Percentiles rank a stretch among this genome's conserved stretches.
Conservation (phyloP, 306 rosid genomes). For the Senna tora region DNA sequence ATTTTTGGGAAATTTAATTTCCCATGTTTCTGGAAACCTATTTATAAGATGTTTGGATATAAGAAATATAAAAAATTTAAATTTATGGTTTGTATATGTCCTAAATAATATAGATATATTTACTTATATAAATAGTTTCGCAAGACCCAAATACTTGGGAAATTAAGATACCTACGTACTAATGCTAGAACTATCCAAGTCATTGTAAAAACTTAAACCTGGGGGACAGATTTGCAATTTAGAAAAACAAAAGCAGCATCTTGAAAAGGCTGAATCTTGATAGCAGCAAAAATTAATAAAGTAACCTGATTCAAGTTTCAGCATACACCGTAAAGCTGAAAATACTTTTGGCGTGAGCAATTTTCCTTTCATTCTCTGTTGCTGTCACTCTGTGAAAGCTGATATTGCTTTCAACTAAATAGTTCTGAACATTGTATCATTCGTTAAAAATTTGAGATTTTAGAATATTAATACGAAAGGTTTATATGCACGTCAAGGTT, state of each 20-base stretch:
- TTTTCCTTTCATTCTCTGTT: neutral
- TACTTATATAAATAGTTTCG: too few species aligned
- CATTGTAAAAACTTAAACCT: neutral
- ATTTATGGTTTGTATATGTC: too few species aligned
- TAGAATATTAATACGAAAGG: too few species aligned
- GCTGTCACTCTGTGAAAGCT: neutral
- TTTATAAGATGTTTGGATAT: too few species aligned
- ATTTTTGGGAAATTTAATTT: too few species aligned
- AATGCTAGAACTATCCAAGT: neutral
- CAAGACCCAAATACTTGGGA: too few species aligned
- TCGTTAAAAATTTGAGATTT: neutral
- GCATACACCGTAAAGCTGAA: neutral
- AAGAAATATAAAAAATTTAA: too few species aligned
- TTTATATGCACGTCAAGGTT: neutral
- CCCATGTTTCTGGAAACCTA: too few species aligned
- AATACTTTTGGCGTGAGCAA: neutral
- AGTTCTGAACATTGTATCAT: neutral
- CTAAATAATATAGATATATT: too few species aligned
- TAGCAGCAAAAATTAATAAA: neutral
- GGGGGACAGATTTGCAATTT: neutral
- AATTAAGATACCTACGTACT: too few species aligned
- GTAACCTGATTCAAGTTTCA: neutral
- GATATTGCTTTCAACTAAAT: neutral
- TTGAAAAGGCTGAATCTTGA: neutral
- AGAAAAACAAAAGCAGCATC: neutral